Evolutionary conservation across 2,329 filamentous ascomycete species (phyloP).

Genomic region (Ascocoryne sarcoides): DNA sequence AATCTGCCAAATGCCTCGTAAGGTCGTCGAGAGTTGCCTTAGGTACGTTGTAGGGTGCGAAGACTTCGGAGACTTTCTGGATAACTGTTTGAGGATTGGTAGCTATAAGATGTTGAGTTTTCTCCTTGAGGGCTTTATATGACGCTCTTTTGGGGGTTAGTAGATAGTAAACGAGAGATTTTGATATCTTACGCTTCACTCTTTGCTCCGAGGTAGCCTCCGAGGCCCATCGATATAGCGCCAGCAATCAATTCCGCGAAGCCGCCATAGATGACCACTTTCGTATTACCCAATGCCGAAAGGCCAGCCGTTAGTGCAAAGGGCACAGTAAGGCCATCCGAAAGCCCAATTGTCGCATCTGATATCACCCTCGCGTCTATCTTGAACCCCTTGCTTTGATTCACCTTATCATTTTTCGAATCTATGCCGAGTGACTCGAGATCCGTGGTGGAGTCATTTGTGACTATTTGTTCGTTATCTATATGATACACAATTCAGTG

Average conservation of each 20-base stretch:
- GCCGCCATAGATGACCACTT: conserved; percentile 48
- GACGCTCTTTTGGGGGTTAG: conserved; percentile 25
- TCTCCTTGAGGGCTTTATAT: conserved; percentile 23
- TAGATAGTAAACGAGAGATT: neutral
- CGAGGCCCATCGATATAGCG: conserved; percentile 54
- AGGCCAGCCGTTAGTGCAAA: conserved; percentile 55
- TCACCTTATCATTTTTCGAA: conserved; percentile 16
- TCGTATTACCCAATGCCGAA: conserved; percentile 39
- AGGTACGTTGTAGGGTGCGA: conserved; percentile 28
- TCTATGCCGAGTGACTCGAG: conserved; percentile 22
- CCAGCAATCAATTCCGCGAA: conserved; percentile 53
- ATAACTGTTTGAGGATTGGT: conserved; percentile 21
- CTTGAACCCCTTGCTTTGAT: conserved; percentile 19
- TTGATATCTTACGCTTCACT: conserved; percentile 31
- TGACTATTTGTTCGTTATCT: conserved; percentile 1
- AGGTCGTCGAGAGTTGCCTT: conserved; percentile 26
- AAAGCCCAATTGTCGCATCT: conserved; percentile 52
- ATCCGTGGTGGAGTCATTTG: conserved; percentile 12
- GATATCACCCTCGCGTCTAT: conserved; percentile 31
- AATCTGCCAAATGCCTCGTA: conserved; percentile 26
- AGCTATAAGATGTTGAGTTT: conserved; percentile 21
- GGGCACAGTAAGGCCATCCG: conserved; percentile 54
- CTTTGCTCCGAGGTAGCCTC: conserved; percentile 47
- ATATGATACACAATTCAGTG: too few relatives aligned
- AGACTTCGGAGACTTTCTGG: conserved; percentile 28